Conservation (phyloP, 139 green algal genomes). For the Picochlorum sp. region DNA sequence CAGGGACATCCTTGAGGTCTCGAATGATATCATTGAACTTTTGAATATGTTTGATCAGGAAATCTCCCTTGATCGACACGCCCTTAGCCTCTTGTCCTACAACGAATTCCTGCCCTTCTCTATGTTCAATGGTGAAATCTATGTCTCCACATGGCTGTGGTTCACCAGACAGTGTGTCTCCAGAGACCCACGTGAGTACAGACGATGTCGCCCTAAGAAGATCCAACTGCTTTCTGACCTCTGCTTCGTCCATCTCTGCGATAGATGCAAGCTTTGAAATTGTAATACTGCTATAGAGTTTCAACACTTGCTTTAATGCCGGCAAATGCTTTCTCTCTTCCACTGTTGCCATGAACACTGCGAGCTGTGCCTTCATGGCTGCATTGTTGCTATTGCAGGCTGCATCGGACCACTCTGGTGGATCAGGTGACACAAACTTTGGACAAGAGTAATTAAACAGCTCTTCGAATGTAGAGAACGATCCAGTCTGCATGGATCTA, state of each 20-base stretch:
- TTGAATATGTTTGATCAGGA: slow-evolving; percentile 63
- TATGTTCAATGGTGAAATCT: slow-evolving; percentile 21
- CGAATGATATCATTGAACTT: slow-evolving; percentile 58
- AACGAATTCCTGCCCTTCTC: slow-evolving; percentile 56
- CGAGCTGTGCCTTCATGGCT: slow-evolving; percentile 83
- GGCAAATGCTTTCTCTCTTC: slow-evolving; percentile 59
- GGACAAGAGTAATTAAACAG: slow-evolving; percentile 92
- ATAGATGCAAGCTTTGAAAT: slow-evolving; percentile 80
- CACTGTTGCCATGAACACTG: slow-evolving; percentile 72
- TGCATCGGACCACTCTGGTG: slow-evolving; percentile 58
- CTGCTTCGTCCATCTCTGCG: slow-evolving; percentile 67
- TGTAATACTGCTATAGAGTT: slow-evolving; percentile 85
- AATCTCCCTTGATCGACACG: slow-evolving; percentile 37
- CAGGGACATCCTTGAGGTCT: slow-evolving; percentile 43
- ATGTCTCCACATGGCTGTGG: slow-evolving; percentile 21
- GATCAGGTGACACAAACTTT: slow-evolving; percentile 82
- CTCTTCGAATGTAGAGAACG: slow-evolving; percentile 70
- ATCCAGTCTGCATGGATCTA: slow-evolving; percentile 40
- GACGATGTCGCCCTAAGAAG: slow-evolving; percentile 36
- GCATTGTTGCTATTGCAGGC: slow-evolving; percentile 74
- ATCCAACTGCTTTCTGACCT: slow-evolving; percentile 56
- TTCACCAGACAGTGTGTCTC: slow-evolving; percentile 27
- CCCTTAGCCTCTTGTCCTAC: slow-evolving; percentile 40
- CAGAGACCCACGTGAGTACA: slow-evolving; percentile 38
- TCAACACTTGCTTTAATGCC: slow-evolving; percentile 73